Evolutionary conservation across 1,284 basidiomycete genomes (phyloP).

Genomic region (Inonotus obliquus): DNA sequence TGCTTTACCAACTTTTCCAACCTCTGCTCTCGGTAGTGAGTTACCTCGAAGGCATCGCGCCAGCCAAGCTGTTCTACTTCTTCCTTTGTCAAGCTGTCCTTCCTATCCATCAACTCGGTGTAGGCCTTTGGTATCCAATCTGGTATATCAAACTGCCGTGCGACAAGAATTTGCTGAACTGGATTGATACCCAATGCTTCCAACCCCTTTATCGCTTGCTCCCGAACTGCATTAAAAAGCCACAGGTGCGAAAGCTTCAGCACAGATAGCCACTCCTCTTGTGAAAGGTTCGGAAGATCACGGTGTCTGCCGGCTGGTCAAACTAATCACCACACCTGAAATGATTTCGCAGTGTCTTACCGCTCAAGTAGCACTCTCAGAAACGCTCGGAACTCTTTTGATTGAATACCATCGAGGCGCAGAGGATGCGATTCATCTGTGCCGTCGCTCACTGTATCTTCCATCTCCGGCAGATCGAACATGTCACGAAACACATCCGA

Average conservation of each 20-base stretch:
- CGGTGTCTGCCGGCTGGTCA: too few species aligned
- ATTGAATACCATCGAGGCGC: neutral
- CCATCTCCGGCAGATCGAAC: neutral
- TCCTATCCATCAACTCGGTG: neutral
- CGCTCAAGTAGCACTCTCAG: neutral
- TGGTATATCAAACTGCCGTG: neutral
- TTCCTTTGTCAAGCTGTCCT: neutral
- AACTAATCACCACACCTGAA: too few species aligned
- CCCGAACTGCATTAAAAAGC: neutral
- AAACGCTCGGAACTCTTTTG: neutral
- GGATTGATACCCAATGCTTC: neutral
- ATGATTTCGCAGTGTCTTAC: too few species aligned
- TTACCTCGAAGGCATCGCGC: neutral
- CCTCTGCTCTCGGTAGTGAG: neutral
- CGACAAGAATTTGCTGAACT: neutral
- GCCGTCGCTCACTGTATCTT: neutral
- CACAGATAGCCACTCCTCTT: neutral
- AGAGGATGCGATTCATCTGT: neutral
- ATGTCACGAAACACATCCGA: constrained; percentile 7
- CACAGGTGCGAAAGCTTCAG: constrained; percentile 11
- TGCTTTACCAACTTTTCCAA: neutral
- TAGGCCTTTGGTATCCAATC: neutral
- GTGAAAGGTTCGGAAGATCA: too few species aligned
- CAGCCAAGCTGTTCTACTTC: constrained; percentile 4
- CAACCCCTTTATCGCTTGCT: neutral